Percentiles rank a stretch among this genome's conserved stretches.
phyloP scores from a whole-genome alignment of 1,139 yeast species.

The Keqinozyma sinolaborantium region DNA sequence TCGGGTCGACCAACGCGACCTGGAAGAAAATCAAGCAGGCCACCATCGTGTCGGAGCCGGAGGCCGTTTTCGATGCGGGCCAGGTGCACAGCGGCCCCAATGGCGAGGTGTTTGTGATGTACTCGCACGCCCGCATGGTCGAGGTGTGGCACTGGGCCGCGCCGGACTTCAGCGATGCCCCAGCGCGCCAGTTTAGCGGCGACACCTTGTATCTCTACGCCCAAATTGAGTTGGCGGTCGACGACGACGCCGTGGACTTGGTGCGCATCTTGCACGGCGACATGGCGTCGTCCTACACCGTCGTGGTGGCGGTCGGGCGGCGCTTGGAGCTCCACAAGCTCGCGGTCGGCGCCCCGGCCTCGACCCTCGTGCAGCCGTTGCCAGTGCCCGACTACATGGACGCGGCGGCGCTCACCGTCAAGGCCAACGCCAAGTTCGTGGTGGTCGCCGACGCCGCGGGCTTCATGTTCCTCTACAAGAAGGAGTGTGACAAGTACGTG shows the following conservation, averaged over 20 bases:
- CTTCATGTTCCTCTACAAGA: conserved; percentile 15
- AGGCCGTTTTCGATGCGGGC: conserved; percentile 6
- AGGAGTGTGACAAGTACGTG: conserved; percentile 5
- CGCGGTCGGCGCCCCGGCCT: not conserved
- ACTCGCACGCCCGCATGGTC: conserved; percentile 19
- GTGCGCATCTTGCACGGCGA: conserved; percentile 5
- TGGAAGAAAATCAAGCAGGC: conserved; percentile 44
- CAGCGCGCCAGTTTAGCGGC: conserved; percentile 14
- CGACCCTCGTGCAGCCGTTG: conserved; percentile 7
- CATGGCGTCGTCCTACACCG: conserved; percentile 4
- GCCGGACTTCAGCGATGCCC: conserved; percentile 6
- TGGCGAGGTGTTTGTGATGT: conserved; percentile 45
- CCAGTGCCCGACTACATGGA: conserved; percentile 7
- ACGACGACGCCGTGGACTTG: conserved; percentile 2
- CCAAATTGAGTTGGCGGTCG: conserved; percentile 10
- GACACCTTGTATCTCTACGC: conserved; percentile 31
- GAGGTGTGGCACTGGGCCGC: conserved; percentile 56
- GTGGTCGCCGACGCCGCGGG: conserved; percentile 24
- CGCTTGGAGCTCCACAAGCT: not conserved
- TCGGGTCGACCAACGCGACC: conserved; percentile 42
- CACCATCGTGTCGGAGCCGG: conserved; percentile 10
- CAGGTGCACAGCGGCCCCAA: conserved; percentile 33
- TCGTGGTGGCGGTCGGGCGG: conserved; percentile 3
- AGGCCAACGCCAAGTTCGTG: conserved; percentile 18
- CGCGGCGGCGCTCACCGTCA: conserved; percentile 15